Evolutionary conservation across 345 rosid species (phyloP).

Genomic region (Turritis glabra): DNA sequence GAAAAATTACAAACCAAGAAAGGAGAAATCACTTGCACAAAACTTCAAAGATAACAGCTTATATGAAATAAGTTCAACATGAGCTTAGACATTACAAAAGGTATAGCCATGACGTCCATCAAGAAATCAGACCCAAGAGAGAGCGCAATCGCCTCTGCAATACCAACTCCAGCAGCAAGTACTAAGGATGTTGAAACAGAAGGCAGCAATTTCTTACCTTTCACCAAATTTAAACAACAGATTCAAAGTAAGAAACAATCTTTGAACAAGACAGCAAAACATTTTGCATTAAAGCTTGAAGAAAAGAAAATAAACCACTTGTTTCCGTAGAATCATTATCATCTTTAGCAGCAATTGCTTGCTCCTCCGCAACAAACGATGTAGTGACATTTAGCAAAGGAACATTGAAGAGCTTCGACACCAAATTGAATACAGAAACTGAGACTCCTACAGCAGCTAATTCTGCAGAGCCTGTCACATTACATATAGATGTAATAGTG

Average conservation of each 20-base stretch:
- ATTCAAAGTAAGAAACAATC: conserved; percentile 1
- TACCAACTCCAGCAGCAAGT: conserved; percentile 78
- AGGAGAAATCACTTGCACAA: background rate
- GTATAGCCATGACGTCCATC: conserved; percentile 91
- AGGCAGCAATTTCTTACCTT: conserved; percentile 61
- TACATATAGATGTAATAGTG: background rate
- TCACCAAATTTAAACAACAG: background rate
- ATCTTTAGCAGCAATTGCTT: conserved; percentile 44
- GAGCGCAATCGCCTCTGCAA: conserved; percentile 79
- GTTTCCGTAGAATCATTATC: conserved; percentile 18
- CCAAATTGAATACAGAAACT: conserved; percentile 78
- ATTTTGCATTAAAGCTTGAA: background rate
- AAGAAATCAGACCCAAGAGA: conserved; percentile 73
- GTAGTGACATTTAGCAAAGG: conserved; percentile 88
- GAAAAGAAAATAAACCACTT: conserved; percentile 24
- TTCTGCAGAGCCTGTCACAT: conserved; percentile 68
- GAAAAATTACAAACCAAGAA: background rate
- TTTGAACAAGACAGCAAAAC: background rate
- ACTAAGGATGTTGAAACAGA: conserved; percentile 78
- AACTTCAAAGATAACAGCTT: conserved; percentile 15
- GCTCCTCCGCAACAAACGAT: conserved; percentile 95
- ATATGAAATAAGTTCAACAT: background rate
- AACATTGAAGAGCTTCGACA: conserved; percentile 82
- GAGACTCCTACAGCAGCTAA: conserved; percentile 94
- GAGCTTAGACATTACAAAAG: conserved; percentile 64